Evolutionary conservation across 805 yeast genomes (phyloP).

Genomic region (Candida germanica): DNA sequence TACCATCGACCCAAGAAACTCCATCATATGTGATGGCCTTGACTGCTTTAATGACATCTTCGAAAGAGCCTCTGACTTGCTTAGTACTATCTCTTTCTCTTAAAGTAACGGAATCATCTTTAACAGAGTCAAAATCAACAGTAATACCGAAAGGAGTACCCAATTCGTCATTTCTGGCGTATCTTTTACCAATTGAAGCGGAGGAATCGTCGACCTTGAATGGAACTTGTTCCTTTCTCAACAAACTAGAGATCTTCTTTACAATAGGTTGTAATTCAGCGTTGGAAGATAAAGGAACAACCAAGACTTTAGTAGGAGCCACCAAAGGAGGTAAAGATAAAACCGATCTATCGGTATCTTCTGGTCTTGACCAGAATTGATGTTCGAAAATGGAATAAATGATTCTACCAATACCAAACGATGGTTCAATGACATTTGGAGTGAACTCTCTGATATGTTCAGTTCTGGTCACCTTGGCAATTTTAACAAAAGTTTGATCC

Average conservation of each 20-base stretch:
- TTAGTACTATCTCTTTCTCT: constrained; percentile 97
- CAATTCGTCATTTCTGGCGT: constrained; percentile 96
- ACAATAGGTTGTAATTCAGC: constrained; percentile 75
- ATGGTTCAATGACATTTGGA: constrained; percentile 98
- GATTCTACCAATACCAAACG: constrained; percentile 98
- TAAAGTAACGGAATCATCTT: constrained; percentile 84
- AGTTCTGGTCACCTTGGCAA: constrained; percentile 72
- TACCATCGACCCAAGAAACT: constrained; percentile 82
- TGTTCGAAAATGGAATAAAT: constrained; percentile 92
- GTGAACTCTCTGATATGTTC: constrained; percentile 93
- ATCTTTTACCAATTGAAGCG: constrained; percentile 96
- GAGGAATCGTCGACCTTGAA: constrained; percentile 96
- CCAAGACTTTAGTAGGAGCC: constrained; percentile 95
- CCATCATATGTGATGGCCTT: constrained; percentile 73
- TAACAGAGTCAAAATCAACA: constrained; percentile 88
- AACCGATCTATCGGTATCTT: constrained; percentile 77
- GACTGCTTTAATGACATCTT: constrained; percentile 68
- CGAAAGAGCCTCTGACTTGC: constrained; percentile 90
- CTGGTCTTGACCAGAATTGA: constrained; percentile 92
- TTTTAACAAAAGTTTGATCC: constrained; percentile 66
- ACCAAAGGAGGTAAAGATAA: constrained; percentile 91
- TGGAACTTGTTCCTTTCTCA: constrained; percentile 82
- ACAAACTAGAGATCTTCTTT: constrained; percentile 60
- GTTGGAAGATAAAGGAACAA: constrained; percentile 90
- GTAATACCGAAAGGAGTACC: constrained; percentile 99